Conservation (phyloP, 1,284 basidiomycete genomes). For the Phlebopus sp. region DNA sequence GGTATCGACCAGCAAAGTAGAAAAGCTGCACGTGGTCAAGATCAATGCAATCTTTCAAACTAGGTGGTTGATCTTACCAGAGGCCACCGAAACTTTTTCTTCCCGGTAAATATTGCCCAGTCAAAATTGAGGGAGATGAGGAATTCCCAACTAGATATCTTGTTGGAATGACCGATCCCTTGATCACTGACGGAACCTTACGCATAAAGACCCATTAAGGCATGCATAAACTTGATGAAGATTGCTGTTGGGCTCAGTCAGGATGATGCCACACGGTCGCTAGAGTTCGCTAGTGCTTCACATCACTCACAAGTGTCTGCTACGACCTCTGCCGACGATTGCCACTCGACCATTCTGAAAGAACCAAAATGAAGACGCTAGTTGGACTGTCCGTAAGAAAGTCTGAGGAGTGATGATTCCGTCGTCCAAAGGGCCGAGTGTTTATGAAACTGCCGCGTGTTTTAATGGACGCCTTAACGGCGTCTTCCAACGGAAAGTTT, state of each 20-base stretch:
- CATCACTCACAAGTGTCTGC: conserved; percentile 48
- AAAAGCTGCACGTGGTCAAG: conserved; percentile 17
- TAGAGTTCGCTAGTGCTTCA: neutral
- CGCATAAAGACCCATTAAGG: conserved; percentile 67
- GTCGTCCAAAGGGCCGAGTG: too few species aligned
- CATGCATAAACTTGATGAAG: conserved; percentile 66
- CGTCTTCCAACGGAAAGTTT: too few species aligned
- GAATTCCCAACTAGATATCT: conserved; percentile 28
- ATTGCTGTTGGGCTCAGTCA: conserved; percentile 12
- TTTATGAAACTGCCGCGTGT: too few species aligned
- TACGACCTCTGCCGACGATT: conserved; percentile 35
- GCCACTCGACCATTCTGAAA: too few species aligned
- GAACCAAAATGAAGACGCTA: too few species aligned
- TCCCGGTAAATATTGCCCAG: conserved; percentile 29
- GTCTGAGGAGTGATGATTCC: too few species aligned
- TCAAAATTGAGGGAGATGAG: conserved; percentile 31
- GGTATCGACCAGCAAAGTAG: conserved; percentile 31
- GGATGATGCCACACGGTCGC: neutral
- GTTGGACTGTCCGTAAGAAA: too few species aligned
- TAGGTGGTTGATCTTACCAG: conserved; percentile 17
- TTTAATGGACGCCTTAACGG: too few species aligned
- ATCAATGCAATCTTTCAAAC: neutral
- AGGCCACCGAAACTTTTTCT: conserved; percentile 33
- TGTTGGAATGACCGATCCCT: conserved; percentile 4
- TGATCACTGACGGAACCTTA: conserved; percentile 24